Evolutionary conservation across 306 rosid genomes (phyloP).

Genomic region (Fragaria nilgerrensis): DNA sequence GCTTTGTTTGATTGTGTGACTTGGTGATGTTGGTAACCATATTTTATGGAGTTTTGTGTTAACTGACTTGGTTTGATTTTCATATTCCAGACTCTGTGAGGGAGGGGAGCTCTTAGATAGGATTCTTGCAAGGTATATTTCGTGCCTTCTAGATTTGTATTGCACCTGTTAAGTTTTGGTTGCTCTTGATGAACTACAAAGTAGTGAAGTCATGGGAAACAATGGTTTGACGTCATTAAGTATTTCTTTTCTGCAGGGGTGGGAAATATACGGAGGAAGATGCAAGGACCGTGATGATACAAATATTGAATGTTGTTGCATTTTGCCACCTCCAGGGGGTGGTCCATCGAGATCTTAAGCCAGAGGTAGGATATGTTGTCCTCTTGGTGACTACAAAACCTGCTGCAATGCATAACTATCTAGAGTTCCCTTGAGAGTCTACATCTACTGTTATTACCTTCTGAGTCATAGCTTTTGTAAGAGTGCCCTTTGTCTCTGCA

Average conservation of each 20-base stretch:
- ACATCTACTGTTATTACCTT: neutral
- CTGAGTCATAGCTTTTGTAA: neutral
- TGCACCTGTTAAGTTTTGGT: slow-evolving; percentile 16
- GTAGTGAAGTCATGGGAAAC: slow-evolving; percentile 5
- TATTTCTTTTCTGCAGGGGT: slow-evolving; percentile 57
- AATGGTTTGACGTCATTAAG: slow-evolving; percentile 9
- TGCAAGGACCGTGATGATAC: slow-evolving; percentile 74
- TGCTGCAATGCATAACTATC: neutral
- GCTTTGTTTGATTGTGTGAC: slow-evolving; percentile 10
- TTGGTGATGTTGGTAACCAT: neutral
- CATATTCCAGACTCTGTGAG: slow-evolving; percentile 64
- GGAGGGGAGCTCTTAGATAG: slow-evolving; percentile 98
- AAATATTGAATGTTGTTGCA: slow-evolving; percentile 75
- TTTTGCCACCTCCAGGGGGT: slow-evolving; percentile 96
- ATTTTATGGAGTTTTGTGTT: neutral
- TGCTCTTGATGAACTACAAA: slow-evolving; percentile 10
- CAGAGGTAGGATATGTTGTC: slow-evolving; percentile 57
- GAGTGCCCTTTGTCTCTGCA: neutral
- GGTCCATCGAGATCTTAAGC: slow-evolving; percentile 96
- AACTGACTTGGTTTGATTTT: slow-evolving; percentile 2
- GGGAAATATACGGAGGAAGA: slow-evolving; percentile 93
- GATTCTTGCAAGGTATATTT: slow-evolving; percentile 74
- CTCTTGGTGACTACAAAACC: neutral
- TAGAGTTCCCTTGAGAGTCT: neutral
- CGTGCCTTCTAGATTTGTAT: slow-evolving; percentile 13